These are phyloP conservation scores for Inga laurina DNA, from an alignment of 306 rosid genomes.

Conservation along the genomic window DNA sequence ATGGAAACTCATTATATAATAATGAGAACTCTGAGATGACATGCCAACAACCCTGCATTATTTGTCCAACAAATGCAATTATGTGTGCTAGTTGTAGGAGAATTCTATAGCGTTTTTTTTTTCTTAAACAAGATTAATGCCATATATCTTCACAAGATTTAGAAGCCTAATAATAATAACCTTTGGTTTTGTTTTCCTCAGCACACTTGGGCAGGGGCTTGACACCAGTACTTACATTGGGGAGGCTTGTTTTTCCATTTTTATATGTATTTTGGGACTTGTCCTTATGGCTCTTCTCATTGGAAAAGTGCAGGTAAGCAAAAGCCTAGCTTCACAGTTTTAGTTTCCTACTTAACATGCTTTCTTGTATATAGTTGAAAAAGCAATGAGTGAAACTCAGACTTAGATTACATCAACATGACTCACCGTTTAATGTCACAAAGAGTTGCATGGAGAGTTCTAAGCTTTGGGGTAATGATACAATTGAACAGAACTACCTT, in stretches of 20 bases:
- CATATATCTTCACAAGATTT: conserved; percentile 4
- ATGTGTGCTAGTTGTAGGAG: neutral
- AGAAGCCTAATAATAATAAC: conserved; percentile 12
- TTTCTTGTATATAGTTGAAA: conserved; percentile 3
- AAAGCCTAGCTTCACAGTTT: neutral
- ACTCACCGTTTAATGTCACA: neutral
- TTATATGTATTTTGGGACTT: conserved; percentile 71
- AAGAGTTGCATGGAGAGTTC: conserved; percentile 5
- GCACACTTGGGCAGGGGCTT: conserved; percentile 97
- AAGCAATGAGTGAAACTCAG: neutral
- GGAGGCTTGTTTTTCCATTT: conserved; percentile 81
- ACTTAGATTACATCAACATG: too few species aligned
- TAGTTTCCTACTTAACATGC: neutral
- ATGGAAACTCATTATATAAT: neutral
- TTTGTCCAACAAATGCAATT: neutral
- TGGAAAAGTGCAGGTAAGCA: conserved; percentile 90
- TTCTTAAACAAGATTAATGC: neutral
- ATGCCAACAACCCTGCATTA: conserved; percentile 3
- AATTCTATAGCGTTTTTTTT: neutral
- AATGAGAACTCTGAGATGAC: neutral
- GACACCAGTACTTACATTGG: conserved; percentile 72
- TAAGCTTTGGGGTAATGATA: conserved; percentile 20
- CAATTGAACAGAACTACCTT: conserved; percentile 49
- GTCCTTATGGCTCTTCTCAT: conserved; percentile 81
- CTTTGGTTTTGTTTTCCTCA: conserved; percentile 44